Base-by-base conservation (phyloP, 192 early-diverging fungal genomes). In the Podochytrium sp. region DNA sequence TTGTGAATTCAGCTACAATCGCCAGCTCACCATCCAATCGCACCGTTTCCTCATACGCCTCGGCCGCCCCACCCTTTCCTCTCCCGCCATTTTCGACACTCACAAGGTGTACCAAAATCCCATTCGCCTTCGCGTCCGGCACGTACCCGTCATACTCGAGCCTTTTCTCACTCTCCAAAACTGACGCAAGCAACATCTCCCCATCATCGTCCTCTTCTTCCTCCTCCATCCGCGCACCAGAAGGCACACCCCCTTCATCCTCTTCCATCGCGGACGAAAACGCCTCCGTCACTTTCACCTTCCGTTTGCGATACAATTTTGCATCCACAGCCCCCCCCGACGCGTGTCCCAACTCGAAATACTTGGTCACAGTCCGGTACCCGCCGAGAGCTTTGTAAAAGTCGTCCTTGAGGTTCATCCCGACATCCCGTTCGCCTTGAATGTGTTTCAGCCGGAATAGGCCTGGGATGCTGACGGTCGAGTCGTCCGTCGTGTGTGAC, bases 21-120 rank as follows among this genome's bases (percentile, higher is more conserved):
- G 47, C 57, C 1, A 73, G 41, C 30, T 73, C 60, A 30, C 57
- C 71, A 25, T 35, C 49, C 66, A 69, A 35, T 7, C 51, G 51
- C 7, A 69, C 5, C 16, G 37, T 69, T 23, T 69, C 66, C 18
- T 34, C 23, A 61, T 73, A 43, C 5, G 60, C 27, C 10, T 42
- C 56, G 32, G 6, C 42, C 23, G 34, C 14, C n/a, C 66, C 57
- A 43, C n/a, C 58, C 23, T 73, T 73, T 10, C 71, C 71, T 61
- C n/a, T 27, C 5, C 71, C 71, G 25, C 71, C 71, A 1, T 43
- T 25, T n/a, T 27, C 56, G 25, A 59, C n/a, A 40, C 58, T 23
- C 14, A 59, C 71, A 59, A 64, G 41, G 1, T 16, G 23, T 33
- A 73, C 49, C 10, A 12, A 2, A 39, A 33, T 55, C 1, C 30